Evolutionary conservation across 2,329 filamentous ascomycete species (phyloP), one percentile per base, ranked within the genome.

Genomic region (Exserohilum rostratum): DNA sequence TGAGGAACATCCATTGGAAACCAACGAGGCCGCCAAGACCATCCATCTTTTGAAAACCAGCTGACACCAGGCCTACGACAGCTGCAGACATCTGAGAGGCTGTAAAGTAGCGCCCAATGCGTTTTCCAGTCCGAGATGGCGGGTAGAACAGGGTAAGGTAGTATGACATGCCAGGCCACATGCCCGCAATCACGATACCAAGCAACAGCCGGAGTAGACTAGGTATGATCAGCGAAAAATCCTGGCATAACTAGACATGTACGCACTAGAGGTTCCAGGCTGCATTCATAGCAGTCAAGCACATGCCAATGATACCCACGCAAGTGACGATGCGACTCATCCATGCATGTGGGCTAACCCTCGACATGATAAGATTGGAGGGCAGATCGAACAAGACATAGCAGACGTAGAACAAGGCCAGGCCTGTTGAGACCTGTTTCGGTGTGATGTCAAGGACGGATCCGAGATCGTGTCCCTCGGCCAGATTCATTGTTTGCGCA

Each of bases 111-210:
- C 89, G 85, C 33, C 92, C 92, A 61, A 96, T 96, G 34, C 92
- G 85, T 78, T 95, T 96, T 12, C 90, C 92, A 1, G 89, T 95
- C 11, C 90, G 84, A 5, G 90, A 90, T 0, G 92, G 91, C 6
- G 92, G 92, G 70, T 96, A 96, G 80, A 96, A 96, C 6, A 96
- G 82, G 0, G 92, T 96, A 42, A 96, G 81, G 70, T 96, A 96
- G 74, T 95, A 95, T 9, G 91, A 86, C 92, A 96, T 96, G 45
- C 92, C 92, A 0, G 92, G 92, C 92, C 92, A 96, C 88, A 96
- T 92, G 42, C 92, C 92, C 1, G 92, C 92, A 71, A 93, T 93
- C 20, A 96, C 91, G 12, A 95, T 83, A 43, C 92, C 92, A 6
- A 96, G 84, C 10, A 96, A 82, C 51, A 96, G 88, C 6, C 92